Conservation (phyloP, 768 basidiomycete genomes). For the Auriculariales sp. region DNA sequence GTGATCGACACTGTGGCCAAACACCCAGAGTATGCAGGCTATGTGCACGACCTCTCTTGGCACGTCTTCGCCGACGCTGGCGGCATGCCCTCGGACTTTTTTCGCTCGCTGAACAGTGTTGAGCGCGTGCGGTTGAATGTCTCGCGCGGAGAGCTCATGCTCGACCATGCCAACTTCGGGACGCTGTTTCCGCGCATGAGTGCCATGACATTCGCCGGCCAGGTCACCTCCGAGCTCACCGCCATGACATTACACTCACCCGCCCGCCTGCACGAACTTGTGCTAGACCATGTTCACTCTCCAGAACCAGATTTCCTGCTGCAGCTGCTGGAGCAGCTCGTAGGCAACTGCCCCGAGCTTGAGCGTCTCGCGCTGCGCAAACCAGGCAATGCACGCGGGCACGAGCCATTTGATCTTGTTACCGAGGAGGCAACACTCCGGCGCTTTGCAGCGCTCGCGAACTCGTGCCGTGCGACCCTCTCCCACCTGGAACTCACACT, state of each 20-base stretch:
- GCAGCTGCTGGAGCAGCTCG: background rate
- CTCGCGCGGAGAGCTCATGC: background rate
- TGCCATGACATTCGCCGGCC: background rate
- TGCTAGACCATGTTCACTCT: background rate
- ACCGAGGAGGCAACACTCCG: background rate
- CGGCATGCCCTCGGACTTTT: background rate
- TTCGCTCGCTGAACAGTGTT: background rate
- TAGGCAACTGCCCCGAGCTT: background rate
- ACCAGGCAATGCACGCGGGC: background rate
- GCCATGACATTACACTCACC: background rate
- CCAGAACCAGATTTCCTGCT: background rate
- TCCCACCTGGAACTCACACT: background rate
- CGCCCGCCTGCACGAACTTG: background rate
- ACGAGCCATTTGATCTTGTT: background rate
- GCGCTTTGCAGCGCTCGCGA: background rate
- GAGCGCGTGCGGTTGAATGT: background rate
- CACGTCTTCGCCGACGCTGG: background rate
- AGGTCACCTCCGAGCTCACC: background rate
- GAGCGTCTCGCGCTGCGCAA: background rate
- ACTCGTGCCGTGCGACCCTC: background rate
- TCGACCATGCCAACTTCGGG: background rate
- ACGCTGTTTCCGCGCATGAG: background rate
- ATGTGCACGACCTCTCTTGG: background rate
- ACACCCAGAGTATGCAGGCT: background rate
- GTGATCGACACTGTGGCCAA: background rate